Evolutionary conservation across 129 eudicot species (phyloP).

Genomic region (Solidago caesia): DNA sequence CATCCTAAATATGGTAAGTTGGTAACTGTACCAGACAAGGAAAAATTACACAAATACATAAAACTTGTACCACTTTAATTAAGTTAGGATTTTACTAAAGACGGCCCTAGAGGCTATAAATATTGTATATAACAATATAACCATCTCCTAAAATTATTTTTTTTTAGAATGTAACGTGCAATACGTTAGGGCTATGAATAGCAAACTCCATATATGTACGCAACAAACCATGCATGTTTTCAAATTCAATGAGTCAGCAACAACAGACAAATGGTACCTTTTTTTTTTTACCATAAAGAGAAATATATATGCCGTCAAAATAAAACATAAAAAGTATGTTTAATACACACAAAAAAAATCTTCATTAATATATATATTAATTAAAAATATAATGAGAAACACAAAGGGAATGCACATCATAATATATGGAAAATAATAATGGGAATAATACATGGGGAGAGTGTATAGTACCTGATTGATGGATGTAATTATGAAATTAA

Average conservation of each 20-base stretch:
- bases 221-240: background rate
- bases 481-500: slow-evolving; percentile 5
- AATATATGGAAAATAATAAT: background rate
- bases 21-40: slow-evolving; percentile 15
- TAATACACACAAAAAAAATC: background rate
- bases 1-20: background rate
- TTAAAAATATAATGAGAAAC: background rate
- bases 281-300: background rate
- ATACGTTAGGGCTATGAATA: background rate
- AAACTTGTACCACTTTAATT: background rate
- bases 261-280: background rate
- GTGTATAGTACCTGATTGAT: slow-evolving; percentile 16
- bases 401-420: background rate
- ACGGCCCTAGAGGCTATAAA: too few species aligned
- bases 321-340: background rate
- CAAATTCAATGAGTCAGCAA: background rate
- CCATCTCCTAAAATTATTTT: too few species aligned
- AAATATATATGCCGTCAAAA: slow-evolving; percentile 5
- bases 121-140: too few species aligned
- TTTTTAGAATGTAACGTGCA: too few species aligned
- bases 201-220: slow-evolving; percentile 7
- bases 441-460: slow-evolving; percentile 2
- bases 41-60: background rate
- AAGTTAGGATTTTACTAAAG: too few species aligned
- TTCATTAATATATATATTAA: background rate